Evolutionary conservation across 345 rosid species (phyloP), one percentile per base, ranked within the genome.

Genomic region (Diplotaxis tenuifolia): DNA sequence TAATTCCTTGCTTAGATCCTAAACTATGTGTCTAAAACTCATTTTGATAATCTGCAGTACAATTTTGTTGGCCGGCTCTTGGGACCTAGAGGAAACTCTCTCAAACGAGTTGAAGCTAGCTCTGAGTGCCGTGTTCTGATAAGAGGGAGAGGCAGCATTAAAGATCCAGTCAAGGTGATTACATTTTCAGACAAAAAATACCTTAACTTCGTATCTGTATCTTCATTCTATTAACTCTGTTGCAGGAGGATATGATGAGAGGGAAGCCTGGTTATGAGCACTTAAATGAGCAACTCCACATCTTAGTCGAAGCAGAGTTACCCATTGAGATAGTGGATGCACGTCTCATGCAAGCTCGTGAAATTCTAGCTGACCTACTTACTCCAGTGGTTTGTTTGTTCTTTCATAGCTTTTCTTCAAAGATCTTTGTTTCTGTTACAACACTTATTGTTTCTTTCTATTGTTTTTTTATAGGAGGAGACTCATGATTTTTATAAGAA

Each of bases 21-120:
- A 2, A 9, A 21, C 59, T 70, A 6, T 28, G 16, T 10, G 77
- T 25, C 5, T 75, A 18, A 60, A 61, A n/a, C 32, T 31, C 20
- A 10, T 0, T 62, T 71, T 66, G 70, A 75, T 72, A 12, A 65
- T 5, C 3, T 79, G 85, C 89, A 96, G 99, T 96, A 72, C 84
- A 96, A 96, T 84, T 96, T 96, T 84, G 99, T 96, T 0, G 99
- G 99, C 25, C 98, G 99, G 62, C 96, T 96, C 72, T 95, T 96
- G 81, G 99, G 99, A 67, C 99, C 98, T 63, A 85, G 98, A 78
- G 99, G 99, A 21, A 90, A 96, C 85, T 96, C 99, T 34, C 97
- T 96, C 54, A 96, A 92, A 82, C 86, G 98, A 50, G 96, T 96
- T 72, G 99, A 96, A 87, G 96, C 95, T 15, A 92, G 79, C 77